Evolutionary conservation across 2,329 filamentous ascomycete species (phyloP), one percentile per base, ranked within the genome.

Genomic region (Whalleya microplaca): DNA sequence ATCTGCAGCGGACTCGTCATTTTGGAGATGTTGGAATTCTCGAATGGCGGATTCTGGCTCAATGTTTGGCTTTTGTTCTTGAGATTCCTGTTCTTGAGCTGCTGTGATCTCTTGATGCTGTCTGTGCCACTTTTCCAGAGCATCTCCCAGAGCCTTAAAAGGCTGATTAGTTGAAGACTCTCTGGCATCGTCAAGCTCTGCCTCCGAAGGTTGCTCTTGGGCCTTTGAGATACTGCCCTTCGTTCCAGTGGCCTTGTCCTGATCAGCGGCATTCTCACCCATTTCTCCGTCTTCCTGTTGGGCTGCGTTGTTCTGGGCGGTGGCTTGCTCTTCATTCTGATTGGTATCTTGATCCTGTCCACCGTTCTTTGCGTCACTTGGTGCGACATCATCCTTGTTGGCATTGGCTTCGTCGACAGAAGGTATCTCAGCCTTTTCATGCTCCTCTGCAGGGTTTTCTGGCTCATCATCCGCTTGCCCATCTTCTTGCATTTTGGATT

Each of bases 131-230:
- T 89, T 86, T 72, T 98, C 93, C 29, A 99, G 80, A 5, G 92
- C 89, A 76, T 99, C 92, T 20, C 95, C 95, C 27, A 99, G 84
- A 69, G 96, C 96, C 76, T 95, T 95, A 81, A 97, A 96, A 1
- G 92, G 90, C 64, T 95, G 86, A 45, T 81, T 76, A 43, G 77
- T 72, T 10, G 75, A 69, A 29, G 78, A 75, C 51, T 83, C 78
- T 41, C 74, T 71, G 23, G 61, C 59, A 56, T 70, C 69, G 2
- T 76, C 72, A 37, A 76, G 71, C n/a, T 81, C 77, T n/a, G 76
- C 71, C 3, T 77, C 73, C n/a, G 66, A 66, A 41, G 72, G 68
- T 27, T 74, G 69, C 20, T 84, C 78, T 51, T 81, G 78, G 10
- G 76, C 73, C 41, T 76, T 74, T 2, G 82, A 80, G 18, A 79